phyloP scores from a whole-genome alignment of 2,329 filamentous ascomycete genomes.

The Cryphonectria carpinicola region DNA sequence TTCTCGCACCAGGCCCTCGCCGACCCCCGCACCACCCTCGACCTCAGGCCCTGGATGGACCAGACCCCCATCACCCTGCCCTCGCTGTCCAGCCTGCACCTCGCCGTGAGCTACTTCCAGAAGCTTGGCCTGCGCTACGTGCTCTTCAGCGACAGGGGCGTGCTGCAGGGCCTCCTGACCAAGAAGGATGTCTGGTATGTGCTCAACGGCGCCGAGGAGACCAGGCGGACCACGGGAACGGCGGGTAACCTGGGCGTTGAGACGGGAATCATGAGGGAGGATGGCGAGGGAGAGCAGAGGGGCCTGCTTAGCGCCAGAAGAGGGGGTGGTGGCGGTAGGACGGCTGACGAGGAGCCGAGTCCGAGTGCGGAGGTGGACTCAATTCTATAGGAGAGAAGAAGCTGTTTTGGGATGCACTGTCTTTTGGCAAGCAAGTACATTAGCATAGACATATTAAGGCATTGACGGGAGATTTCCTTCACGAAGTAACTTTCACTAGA shows the following conservation, averaged over 20 bases:
- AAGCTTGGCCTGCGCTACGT: slow-evolving; percentile 91
- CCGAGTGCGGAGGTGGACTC: slow-evolving; percentile 28
- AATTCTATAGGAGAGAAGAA: slow-evolving; percentile 21
- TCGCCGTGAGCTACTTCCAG: slow-evolving; percentile 93
- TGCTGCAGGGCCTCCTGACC: slow-evolving; percentile 82
- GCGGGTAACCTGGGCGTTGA: slow-evolving; percentile 32
- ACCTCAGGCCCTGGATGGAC: slow-evolving; percentile 97
- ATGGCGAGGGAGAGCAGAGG: slow-evolving; percentile 46
- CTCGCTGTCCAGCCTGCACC: slow-evolving; percentile 73
- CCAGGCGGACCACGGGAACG: slow-evolving; percentile 46
- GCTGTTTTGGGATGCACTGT: too few relatives aligned
- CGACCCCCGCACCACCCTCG: slow-evolving; percentile 77
- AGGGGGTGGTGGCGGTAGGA: slow-evolving; percentile 18
- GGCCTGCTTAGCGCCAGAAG: slow-evolving; percentile 45
- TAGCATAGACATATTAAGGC: slow-evolving; percentile 9
- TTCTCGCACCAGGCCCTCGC: slow-evolving; percentile 84
- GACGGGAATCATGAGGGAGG: slow-evolving; percentile 44
- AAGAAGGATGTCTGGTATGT: slow-evolving; percentile 99
- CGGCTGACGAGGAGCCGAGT: slow-evolving; percentile 39
- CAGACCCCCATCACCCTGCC: slow-evolving; percentile 94
- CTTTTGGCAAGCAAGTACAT: background rate
- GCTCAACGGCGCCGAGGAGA: slow-evolving; percentile 75
- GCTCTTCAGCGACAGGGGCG: slow-evolving; percentile 81
- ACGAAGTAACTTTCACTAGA: background rate
- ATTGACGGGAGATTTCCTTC: background rate